These are phyloP conservation scores for Citrus trifoliata DNA, from an alignment of 345 rosid species.

Conservation along the genomic window DNA sequence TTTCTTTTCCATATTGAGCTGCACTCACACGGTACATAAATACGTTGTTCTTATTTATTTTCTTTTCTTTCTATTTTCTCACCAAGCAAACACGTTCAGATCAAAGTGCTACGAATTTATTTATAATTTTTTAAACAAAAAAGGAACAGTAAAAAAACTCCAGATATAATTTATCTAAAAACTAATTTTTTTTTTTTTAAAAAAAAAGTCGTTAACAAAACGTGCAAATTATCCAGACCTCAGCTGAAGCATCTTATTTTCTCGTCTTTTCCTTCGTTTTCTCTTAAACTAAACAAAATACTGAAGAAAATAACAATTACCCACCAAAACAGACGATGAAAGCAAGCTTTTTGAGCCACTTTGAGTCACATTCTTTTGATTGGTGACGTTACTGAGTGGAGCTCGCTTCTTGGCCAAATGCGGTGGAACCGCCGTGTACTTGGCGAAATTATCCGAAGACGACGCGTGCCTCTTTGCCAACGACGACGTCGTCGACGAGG, in stretches of 20 bases:
- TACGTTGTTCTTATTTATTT: neutral
- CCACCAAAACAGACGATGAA: conserved; percentile 55
- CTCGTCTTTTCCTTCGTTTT: conserved; percentile 1
- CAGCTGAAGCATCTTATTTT: neutral
- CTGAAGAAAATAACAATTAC: conserved; percentile 4
- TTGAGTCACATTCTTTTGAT: conserved; percentile 40
- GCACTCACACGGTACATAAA: neutral
- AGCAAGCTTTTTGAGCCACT: conserved; percentile 34
- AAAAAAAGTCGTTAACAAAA: neutral
- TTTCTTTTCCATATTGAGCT: neutral
- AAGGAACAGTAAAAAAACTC: neutral
- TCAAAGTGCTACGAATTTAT: neutral
- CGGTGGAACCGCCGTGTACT: conserved; percentile 31
- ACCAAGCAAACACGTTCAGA: neutral
- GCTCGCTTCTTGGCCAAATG: conserved; percentile 65
- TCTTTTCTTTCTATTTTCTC: neutral
- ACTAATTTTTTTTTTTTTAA: no score
- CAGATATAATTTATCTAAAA: neutral
- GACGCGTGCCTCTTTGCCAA: conserved; percentile 43
- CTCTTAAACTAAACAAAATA: conserved; percentile 7
- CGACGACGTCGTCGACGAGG: conserved; percentile 50
- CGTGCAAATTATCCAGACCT: neutral
- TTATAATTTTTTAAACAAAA: no score
- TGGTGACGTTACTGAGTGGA: conserved; percentile 71
- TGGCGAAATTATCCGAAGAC: conserved; percentile 43